phyloP scores from a whole-genome alignment of 352 stramenopile genomes.

The Peronospora belbahrii region DNA sequence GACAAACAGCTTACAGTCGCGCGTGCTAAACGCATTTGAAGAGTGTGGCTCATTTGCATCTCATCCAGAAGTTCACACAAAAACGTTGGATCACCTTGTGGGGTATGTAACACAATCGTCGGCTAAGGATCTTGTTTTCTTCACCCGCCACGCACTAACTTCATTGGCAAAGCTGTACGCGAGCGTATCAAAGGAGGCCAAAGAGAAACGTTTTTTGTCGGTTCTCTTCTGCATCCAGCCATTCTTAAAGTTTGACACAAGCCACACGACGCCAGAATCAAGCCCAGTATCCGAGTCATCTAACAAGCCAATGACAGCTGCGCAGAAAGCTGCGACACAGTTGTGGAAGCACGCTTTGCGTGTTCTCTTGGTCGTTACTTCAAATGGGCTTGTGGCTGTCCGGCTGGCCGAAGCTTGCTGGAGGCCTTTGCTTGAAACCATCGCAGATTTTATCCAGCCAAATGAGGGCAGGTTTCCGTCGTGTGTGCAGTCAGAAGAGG shows the following conservation, averaged over 20 bases:
- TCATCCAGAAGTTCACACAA: constrained; percentile 56
- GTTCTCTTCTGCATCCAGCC: constrained; percentile 65
- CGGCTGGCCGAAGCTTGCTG: constrained; percentile 41
- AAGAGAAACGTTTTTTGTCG: constrained; percentile 43
- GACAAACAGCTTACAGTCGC: constrained; percentile 75
- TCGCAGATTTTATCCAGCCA: constrained; percentile 52
- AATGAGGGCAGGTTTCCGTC: constrained; percentile 42
- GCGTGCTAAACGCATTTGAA: constrained; percentile 79
- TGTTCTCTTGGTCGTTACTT: constrained; percentile 66
- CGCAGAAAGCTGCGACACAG: constrained; percentile 59
- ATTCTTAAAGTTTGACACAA: constrained; percentile 43
- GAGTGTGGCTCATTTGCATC: constrained; percentile 63
- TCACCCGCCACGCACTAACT: constrained; percentile 67
- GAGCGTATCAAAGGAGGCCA: constrained; percentile 44
- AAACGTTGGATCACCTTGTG: constrained; percentile 62
- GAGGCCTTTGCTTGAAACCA: constrained; percentile 51
- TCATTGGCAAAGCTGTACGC: constrained; percentile 73
- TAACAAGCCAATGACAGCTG: constrained; percentile 37
- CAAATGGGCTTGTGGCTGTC: constrained; percentile 52
- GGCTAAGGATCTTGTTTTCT: constrained; percentile 53
- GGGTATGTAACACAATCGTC: constrained; percentile 45
- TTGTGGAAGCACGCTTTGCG: constrained; percentile 74
- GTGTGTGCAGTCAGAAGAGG: constrained; percentile 63
- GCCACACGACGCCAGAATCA: constrained; percentile 1
- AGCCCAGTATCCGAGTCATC: constrained; percentile 7